Base-by-base conservation (phyloP, 2,329 filamentous ascomycete genomes). In the Dothistroma septosporum region DNA sequence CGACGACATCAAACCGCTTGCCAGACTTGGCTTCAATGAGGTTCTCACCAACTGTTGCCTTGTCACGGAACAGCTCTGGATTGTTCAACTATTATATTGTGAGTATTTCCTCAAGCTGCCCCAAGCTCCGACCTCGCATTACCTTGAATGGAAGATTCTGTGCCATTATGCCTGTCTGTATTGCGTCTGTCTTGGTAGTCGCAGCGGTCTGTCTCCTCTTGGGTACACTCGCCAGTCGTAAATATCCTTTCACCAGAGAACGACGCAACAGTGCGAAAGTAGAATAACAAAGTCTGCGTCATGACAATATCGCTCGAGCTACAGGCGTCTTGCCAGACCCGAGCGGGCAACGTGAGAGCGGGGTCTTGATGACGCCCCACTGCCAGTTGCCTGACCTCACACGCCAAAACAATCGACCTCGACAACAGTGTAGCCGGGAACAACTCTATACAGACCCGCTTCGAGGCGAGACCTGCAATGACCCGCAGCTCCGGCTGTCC, bases 1-100 rank as follows among this genome's bases (percentile, higher is more conserved):
- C 82, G 56, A 82, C 74, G 48, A 85, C 78, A 63, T 85, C 82
- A 64, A 85, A 85, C 54, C 80, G 77, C 70, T 84, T 82, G 57
- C 81, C 81, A 2, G 82, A 84, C 68, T 82, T 82, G 3, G 82
- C 76, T 64, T 81, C 80, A 41, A 81, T 74, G 82, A 82, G 85
- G 67, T 82, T 67, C n/a, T 82, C 82, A 60, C 80, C 72, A 44
- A 85, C 77, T 61, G 82, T 80, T 0, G 81, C 82, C 61, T 82
- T 73, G 57, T 82, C 79, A 55, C 79, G 79, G 69, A 85, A 81
- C n/a, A 85, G 69, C 24, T 80, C 78, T 11, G 80, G 76, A 61
- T 82, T 79, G 69, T 82, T 82, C 63, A 85, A 76, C 78, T 84
- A 57, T 32, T 14, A 44, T 19, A 63, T 19, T 57, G 59, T 58